These are phyloP conservation scores for Coniella vitis DNA, from an alignment of 2,329 filamentous ascomycete genomes.

Conservation along the genomic window DNA sequence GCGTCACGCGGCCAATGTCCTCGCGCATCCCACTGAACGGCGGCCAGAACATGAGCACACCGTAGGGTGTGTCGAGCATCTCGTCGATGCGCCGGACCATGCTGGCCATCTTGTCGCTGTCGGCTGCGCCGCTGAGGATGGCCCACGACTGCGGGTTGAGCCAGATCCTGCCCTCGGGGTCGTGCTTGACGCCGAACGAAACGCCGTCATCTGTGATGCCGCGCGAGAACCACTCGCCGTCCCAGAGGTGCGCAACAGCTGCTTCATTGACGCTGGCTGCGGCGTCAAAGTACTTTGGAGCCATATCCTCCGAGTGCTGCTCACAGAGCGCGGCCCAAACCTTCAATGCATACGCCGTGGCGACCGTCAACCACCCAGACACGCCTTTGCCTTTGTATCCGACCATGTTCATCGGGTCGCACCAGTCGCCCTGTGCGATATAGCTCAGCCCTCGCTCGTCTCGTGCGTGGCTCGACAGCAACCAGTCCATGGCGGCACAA, in stretches of 20 bases:
- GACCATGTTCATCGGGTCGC: conserved; percentile 58
- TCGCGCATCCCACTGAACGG: conserved; percentile 49
- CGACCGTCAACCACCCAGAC: conserved; percentile 51
- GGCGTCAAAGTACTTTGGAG: conserved; percentile 36
- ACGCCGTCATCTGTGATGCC: conserved; percentile 52
- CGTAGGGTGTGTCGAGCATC: conserved; percentile 47
- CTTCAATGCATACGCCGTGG: conserved; percentile 45
- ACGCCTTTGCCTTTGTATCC: conserved; percentile 51
- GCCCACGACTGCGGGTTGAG: conserved; percentile 51
- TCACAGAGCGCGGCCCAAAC: conserved; percentile 48
- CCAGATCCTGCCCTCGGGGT: conserved; percentile 50
- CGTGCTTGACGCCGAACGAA: conserved; percentile 42
- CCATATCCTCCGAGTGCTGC: conserved; percentile 34
- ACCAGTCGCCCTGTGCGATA: conserved; percentile 55
- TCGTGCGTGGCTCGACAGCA: conserved; percentile 35
- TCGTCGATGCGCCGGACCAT: conserved; percentile 43
- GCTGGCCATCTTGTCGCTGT: conserved; percentile 31
- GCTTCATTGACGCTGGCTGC: conserved; percentile 41
- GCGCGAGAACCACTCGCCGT: conserved; percentile 49
- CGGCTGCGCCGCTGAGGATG: conserved; percentile 47
- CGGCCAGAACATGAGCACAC: conserved; percentile 49
- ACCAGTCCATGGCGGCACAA: conserved; percentile 51
- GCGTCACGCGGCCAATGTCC: conserved; percentile 51
- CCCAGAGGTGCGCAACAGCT: conserved; percentile 47
- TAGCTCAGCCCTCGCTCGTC: conserved; percentile 48